Conservation (phyloP, 1,284 basidiomycete species). For the Mixia osmundae region DNA sequence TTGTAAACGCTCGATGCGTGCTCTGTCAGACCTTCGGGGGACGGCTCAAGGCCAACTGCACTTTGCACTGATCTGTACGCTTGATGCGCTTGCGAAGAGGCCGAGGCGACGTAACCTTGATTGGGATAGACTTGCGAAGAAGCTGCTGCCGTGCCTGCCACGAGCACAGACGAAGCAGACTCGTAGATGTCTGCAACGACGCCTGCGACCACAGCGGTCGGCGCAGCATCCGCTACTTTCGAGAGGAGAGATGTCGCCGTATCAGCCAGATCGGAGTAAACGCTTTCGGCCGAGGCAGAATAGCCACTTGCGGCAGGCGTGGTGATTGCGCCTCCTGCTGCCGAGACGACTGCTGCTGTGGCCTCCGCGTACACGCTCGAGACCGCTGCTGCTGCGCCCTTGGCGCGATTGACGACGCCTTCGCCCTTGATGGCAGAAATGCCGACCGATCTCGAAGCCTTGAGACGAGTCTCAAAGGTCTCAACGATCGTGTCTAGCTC, state of each 20-base stretch:
- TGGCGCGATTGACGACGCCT: constrained; percentile 11
- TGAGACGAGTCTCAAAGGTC: constrained; percentile 5
- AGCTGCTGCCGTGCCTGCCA: too few relatives aligned
- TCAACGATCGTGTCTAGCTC: constrained; percentile 8
- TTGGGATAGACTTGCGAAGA: too few relatives aligned
- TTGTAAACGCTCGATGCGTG: too few relatives aligned
- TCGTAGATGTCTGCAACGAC: background rate
- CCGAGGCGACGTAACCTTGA: too few relatives aligned
- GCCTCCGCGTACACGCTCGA: constrained; percentile 3
- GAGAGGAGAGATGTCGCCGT: background rate
- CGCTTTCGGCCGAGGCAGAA: constrained; percentile 1
- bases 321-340: too few relatives aligned
- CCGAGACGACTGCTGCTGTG: too few relatives aligned
- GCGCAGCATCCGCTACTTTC: background rate
- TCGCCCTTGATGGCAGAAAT: constrained; percentile 13
- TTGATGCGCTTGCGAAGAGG: too few relatives aligned
- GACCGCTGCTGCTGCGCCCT: constrained; percentile 3
- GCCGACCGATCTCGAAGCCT: constrained; percentile 5
- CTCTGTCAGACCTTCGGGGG: too few relatives aligned
- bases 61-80: too few relatives aligned
- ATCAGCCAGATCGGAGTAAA: background rate
- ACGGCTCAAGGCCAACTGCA: too few relatives aligned
- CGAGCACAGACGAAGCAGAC: too few relatives aligned
- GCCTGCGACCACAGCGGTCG: background rate
- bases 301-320: constrained; percentile 4